phyloP scores from a whole-genome alignment of 2,329 filamentous ascomycete species.

The Fusarium cicatricum region DNA sequence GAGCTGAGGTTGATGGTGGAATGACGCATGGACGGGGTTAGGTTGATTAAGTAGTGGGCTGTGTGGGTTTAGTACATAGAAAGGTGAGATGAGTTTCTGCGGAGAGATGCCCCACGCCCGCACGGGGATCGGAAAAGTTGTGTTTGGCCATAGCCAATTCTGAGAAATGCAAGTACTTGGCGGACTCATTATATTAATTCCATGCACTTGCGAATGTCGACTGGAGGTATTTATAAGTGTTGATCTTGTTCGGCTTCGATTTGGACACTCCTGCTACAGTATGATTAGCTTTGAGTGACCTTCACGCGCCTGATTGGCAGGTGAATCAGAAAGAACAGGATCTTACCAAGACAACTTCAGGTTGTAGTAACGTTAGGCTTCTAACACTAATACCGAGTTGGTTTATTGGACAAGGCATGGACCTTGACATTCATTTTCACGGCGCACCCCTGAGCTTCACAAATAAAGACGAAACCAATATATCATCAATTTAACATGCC shows the following conservation, averaged over 20 bases:
- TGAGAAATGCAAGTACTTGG: conserved; percentile 22
- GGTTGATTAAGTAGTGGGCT: background rate
- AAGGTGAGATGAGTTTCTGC: background rate
- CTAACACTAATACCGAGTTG: too few relatives aligned
- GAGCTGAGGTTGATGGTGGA: conserved; percentile 25
- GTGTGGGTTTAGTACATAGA: conserved; percentile 17
- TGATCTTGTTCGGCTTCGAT: too few relatives aligned
- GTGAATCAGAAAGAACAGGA: too few relatives aligned
- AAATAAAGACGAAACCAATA: conserved; percentile 37
- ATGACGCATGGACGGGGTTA: conserved; percentile 5
- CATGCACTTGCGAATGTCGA: conserved; percentile 3
- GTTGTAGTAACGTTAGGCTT: too few relatives aligned
- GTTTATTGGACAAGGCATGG: too few relatives aligned
- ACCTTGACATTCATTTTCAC: too few relatives aligned
- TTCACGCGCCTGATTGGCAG: too few relatives aligned
- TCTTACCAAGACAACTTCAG: too few relatives aligned
- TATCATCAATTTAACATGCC: conserved; percentile 46
- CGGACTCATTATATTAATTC: conserved; percentile 2
- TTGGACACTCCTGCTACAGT: too few relatives aligned
- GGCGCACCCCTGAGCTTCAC: background rate
- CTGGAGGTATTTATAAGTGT: background rate
- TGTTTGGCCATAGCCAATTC: conserved; percentile 20
- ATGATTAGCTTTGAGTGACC: too few relatives aligned
- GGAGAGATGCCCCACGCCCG: conserved; percentile 17
- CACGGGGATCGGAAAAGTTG: conserved; percentile 26